phyloP scores from a whole-genome alignment of 768 basidiomycete genomes.

The Suillus hirtellus region DNA sequence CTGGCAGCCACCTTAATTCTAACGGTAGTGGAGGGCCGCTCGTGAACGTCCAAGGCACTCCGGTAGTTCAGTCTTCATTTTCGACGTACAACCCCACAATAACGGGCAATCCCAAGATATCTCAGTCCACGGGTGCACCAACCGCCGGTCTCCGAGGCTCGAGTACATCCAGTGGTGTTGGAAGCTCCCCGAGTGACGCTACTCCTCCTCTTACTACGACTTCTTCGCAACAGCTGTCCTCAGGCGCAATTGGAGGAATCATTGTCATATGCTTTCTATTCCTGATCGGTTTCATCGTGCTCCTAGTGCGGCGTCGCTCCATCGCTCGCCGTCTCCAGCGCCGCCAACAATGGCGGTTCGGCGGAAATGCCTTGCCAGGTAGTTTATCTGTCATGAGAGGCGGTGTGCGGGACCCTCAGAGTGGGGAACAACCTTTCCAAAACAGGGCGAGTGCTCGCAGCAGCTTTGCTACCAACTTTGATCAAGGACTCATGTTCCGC shows the following conservation, averaged over 20 bases:
- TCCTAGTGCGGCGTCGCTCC: constrained; percentile 49
- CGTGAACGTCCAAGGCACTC: constrained; percentile 2
- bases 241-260: constrained; percentile 51
- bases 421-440: constrained; percentile 17
- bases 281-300: constrained; percentile 37
- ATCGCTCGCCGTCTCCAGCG: constrained; percentile 43
- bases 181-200: constrained; percentile 18
- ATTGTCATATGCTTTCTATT: constrained; percentile 31
- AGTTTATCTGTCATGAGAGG: constrained; percentile 15
- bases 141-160: constrained; percentile 10
- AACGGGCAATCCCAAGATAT: not conserved
- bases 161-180: constrained; percentile 15
- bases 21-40: not conserved
- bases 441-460: constrained; percentile 45
- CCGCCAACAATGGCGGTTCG: constrained; percentile 48
- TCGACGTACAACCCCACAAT: not conserved
- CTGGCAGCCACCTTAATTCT: not conserved
- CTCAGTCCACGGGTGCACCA: not conserved
- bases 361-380: constrained; percentile 17
- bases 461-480: constrained; percentile 66
- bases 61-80: not conserved
- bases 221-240: constrained; percentile 36
- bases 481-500: constrained; percentile 37
- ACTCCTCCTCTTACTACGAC: constrained; percentile 15
- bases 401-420: constrained; percentile 15